Evolutionary conservation across 768 basidiomycete species (phyloP).

Genomic region (Rickenella mellea): DNA sequence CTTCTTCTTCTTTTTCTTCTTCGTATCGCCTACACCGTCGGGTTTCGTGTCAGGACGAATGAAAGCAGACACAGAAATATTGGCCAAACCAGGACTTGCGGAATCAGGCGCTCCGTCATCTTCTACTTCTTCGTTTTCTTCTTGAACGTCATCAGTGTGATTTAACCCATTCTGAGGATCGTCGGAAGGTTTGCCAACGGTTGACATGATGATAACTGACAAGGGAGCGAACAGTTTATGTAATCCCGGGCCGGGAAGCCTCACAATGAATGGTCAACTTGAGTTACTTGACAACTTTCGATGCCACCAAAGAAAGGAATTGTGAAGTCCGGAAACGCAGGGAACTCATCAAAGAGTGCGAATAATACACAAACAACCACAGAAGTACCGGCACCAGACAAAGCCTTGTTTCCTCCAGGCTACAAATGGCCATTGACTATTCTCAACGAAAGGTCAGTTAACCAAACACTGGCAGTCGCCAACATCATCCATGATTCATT

Average conservation of each 20-base stretch:
- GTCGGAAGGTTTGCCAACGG: not conserved
- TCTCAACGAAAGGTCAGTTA: conserved; percentile 61
- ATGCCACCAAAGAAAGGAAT: conserved; percentile 73
- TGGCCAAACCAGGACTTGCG: conserved; percentile 5
- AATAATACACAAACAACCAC: conserved; percentile 16
- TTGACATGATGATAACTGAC: not conserved
- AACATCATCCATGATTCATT: too few relatives aligned
- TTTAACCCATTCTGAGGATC: not conserved
- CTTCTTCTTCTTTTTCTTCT: conserved; percentile 92
- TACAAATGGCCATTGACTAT: conserved; percentile 78
- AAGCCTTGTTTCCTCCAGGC: conserved; percentile 71
- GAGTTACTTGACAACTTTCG: not conserved
- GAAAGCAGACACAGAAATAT: not conserved
- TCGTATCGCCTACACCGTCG: conserved; percentile 22
- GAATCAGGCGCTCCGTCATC: conserved; percentile 19
- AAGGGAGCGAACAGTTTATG: too few relatives aligned
- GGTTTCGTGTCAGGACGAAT: not conserved
- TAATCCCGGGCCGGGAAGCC: too few relatives aligned
- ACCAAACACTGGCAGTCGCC: not conserved
- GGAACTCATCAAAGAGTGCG: conserved; percentile 62
- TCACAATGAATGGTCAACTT: too few relatives aligned
- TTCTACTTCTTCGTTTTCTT: conserved; percentile 16
- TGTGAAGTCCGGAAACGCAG: conserved; percentile 84
- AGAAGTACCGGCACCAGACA: conserved; percentile 26
- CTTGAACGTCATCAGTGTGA: conserved; percentile 2